Base-by-base conservation (phyloP, 176 grass and related monocot species). In the Dendrocalamus sinicus region DNA sequence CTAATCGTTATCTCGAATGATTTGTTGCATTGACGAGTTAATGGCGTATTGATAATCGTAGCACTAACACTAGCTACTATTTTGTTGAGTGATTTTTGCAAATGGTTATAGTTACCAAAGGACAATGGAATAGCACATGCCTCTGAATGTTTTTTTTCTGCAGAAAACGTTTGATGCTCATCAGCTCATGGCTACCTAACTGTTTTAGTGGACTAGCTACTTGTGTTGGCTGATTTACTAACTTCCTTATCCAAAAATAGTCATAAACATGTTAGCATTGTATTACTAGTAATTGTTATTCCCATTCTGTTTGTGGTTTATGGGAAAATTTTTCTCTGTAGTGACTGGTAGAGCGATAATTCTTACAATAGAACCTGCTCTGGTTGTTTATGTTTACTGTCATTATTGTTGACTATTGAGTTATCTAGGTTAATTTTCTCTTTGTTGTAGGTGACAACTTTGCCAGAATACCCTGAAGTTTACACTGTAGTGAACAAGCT, bases 391-490 rank as follows among this genome's bases (percentile, higher is more conserved):
- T 80, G 32, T 76, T 44, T 78, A 12, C 53, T 39, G 61, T 30
- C 47, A 46, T 81, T 72, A 77, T 83, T 20, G 12, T 83, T 67
- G 44, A 70, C 55, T 63, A 55, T 70, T 67, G 54, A 73, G 66
- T 47, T 57, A 79, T 79, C 11, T 46, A 45, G n/a, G 20, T 11
- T 40, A 52, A 23, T 75, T 60, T 83, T 76, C 57, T 59, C 9
- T 51, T 71, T 58, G 59, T 19, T 67, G 32, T 77, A 96, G 96
- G 83, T 98, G 44, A 92, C 96, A 48, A 98, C 91, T 8, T 83
- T 94, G 47, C 96, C 93, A 64, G 84, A 96, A 17, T 94, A 79
- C 22, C 86, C 93, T 45, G 93, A 96, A 82, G 92, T 90, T 69
- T 95, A 92, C 46, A 75, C 86, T 44, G 58, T 77, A 8, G 96